Conservation (phyloP, 2,329 filamentous ascomycete genomes). For the Aspergillus ochraceus region DNA sequence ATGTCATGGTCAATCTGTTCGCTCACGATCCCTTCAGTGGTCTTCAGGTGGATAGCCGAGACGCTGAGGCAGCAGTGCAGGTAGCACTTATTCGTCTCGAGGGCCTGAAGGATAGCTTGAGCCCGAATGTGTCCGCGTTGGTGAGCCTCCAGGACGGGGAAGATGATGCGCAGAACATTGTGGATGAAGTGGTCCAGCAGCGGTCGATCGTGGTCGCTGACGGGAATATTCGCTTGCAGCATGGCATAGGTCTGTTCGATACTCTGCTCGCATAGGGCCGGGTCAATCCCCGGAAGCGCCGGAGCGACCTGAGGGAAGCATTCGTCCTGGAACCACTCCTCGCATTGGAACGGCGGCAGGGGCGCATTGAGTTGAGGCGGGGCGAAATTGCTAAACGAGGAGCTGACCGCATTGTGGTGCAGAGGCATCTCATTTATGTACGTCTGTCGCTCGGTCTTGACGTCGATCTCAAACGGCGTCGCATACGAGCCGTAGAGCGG, state of each 20-base stretch:
- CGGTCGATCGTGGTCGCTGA: slow-evolving; percentile 84
- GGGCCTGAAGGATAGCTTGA: slow-evolving; percentile 79
- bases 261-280: slow-evolving; percentile 18
- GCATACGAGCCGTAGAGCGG: slow-evolving; percentile 60
- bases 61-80: slow-evolving; percentile 95
- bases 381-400: slow-evolving; percentile 89
- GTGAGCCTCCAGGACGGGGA: slow-evolving; percentile 87
- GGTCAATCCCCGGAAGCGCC: slow-evolving; percentile 36
- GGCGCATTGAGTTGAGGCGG: slow-evolving; percentile 70
- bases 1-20: slow-evolving; percentile 87
- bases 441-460: slow-evolving; percentile 93
- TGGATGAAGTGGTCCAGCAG: slow-evolving; percentile 89
- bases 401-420: slow-evolving; percentile 80
- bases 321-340: slow-evolving; percentile 72
- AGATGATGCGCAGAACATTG: slow-evolving; percentile 82
- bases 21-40: slow-evolving; percentile 63
- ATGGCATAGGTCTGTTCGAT: slow-evolving; percentile 51
- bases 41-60: slow-evolving; percentile 87
- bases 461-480: slow-evolving; percentile 82
- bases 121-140: slow-evolving; percentile 79
- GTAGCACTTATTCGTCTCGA: slow-evolving; percentile 90
- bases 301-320: slow-evolving; percentile 58
- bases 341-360: slow-evolving; percentile 62
- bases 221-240: slow-evolving; percentile 71
- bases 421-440: slow-evolving; percentile 89